phyloP scores from a whole-genome alignment of 257 asterid genomes.

The Gynochthodes officinalis region DNA sequence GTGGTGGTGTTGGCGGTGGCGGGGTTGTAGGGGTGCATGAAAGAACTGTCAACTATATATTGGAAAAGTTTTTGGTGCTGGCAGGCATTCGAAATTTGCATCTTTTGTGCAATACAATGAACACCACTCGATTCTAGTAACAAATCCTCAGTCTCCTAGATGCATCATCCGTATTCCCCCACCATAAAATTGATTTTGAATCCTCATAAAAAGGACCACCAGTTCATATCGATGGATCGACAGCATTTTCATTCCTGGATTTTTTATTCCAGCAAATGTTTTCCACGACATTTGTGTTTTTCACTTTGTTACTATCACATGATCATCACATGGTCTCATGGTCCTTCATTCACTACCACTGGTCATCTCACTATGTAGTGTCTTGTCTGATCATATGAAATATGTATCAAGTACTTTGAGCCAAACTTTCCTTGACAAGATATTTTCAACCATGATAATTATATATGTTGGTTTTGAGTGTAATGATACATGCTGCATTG shows the following conservation, averaged over 20 bases:
- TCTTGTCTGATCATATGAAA: constrained; percentile 11
- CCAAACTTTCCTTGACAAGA: neutral
- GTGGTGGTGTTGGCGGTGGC: neutral
- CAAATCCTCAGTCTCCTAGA: neutral
- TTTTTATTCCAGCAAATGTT: neutral
- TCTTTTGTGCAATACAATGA: too few species aligned
- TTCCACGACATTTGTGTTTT: neutral
- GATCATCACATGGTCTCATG: constrained; percentile 18
- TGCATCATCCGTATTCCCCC: constrained; percentile 1
- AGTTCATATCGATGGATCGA: neutral
- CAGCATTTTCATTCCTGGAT: neutral
- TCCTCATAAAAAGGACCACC: constrained; percentile 11
- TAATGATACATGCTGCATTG: too few species aligned
- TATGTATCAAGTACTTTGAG: neutral
- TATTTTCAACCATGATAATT: neutral
- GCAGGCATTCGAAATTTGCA: too few species aligned
- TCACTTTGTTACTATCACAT: constrained; percentile 9
- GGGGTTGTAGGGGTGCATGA: neutral
- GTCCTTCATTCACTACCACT: constrained; percentile 10
- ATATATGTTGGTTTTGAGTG: too few species aligned
- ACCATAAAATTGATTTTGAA: neutral
- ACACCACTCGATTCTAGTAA: neutral
- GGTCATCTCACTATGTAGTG: neutral
- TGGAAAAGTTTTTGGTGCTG: neutral
- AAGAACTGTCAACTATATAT: neutral